Base-by-base conservation (phyloP, 2,329 filamentous ascomycete genomes). In the Fusarium continuum region DNA sequence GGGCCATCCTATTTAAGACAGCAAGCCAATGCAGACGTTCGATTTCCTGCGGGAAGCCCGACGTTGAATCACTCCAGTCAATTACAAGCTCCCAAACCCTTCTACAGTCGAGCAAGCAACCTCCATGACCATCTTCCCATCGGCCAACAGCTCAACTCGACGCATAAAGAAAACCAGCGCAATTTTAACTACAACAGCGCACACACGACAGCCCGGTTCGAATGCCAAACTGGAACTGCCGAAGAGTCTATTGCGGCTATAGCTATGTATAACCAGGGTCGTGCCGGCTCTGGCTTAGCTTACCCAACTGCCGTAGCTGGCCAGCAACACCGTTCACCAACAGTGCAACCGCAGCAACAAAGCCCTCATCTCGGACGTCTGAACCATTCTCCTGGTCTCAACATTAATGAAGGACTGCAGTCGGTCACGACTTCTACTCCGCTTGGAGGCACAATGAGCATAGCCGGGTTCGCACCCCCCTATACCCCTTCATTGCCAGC, bases 201-300 rank as follows among this genome's bases (percentile, higher is more conserved):
- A 13, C 35, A 58, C 14, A 48, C 56, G 10, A 38, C 40, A 11
- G 61, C 52, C 28, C 55, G 49, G 2, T 63, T 65, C 17, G 62
- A 63, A n/a, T 25, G 41, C 17, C 45, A 43, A 34, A 20, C 40
- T 4, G 52, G 51, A n/a, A 65, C 52, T 5, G 50, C 61, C 8
- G 55, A 67, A 11, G 65, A 62, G 14, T 55, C 60, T 4, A 68
- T 62, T 14, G 61, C 48, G 8, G 36, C 48, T 4, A 49, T 58
- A 34, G 13, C 39, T 13, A 44, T 40, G 22, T 8, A 19, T 9
- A 40, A 44, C 17, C 36, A 38, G n/a, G 32, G 25, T 8, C 46
- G 48, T 6, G 8, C 20, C 8, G 9, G 23, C 3, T 34, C 34
- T 19, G 20, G 43, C 8, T n/a, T 51, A 32, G 32, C 35, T 32